Evolutionary conservation across 2,329 filamentous ascomycete species (phyloP), one percentile per base, ranked within the genome.

Genomic region (Paraphoma chrysanthemicola): DNA sequence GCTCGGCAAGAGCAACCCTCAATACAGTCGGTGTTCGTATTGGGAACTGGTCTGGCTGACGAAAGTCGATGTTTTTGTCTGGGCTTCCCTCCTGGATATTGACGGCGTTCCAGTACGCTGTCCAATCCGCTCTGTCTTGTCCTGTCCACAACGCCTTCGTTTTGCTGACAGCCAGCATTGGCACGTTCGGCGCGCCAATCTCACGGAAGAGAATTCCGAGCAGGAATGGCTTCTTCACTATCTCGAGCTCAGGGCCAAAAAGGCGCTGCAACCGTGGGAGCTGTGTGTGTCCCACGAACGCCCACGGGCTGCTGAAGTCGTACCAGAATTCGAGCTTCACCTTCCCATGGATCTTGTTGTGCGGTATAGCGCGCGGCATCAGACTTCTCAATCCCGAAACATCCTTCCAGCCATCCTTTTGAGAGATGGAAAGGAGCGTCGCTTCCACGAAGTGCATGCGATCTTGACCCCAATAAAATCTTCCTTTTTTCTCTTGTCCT

Each of bases 381-480:
- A 75, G 39, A 17, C 49, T 62, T 8, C 58, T 63, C 16, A 75
- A 52, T 17, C 47, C 47, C 0, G 46, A 10, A 0, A 72, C 63
- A 0, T 18, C 8, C 6, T 51, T 49, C 69, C 67, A 69, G 3
- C 47, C 14, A 7, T 33, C 18, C 3, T 51, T 48, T 7, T 41
- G 44, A 16, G 43, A 55, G 1, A 67, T 36, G 1, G 64, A 62
- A 11, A 63, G 36, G 5, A 75, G 47, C 3, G 65, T 59, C 1
- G 70, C 73, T 44, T 76, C 73, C 2, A 75, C 73, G 41, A 76
- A 74, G 47, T 75, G 71, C 71, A 76, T 75, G 0, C 70, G 66
- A 59, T 75, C 73, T 49, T 76, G 73, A 1, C 73, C 73, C 73
- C 72, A 76, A 28, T 67, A 75, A 46, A 72, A 73, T 8, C 73